These are phyloP conservation scores for Chloropicon primus DNA, from an alignment of 139 green algal genomes.

Conservation along the genomic window DNA sequence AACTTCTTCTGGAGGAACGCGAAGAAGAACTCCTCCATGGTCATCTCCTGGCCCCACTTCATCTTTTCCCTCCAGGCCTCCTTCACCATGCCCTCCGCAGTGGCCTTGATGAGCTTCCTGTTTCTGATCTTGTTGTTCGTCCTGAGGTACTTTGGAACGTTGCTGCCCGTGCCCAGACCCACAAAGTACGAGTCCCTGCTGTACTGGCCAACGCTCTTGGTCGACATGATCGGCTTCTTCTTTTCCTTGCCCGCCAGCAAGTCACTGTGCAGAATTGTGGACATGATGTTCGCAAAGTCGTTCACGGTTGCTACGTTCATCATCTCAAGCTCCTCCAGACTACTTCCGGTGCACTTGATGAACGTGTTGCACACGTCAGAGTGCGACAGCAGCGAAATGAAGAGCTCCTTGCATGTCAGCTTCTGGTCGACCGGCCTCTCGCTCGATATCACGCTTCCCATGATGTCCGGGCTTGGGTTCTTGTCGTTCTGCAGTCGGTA, in stretches of 20 bases:
- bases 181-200: slow-evolving; percentile 2
- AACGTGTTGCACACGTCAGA: not conserved
- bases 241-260: not conserved
- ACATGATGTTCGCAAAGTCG: not conserved
- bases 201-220: not conserved
- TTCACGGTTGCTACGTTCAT: not conserved
- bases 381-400: not conserved
- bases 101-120: not conserved
- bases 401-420: not conserved
- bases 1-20: not conserved
- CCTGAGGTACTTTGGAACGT: slow-evolving; percentile 8
- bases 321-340: not conserved
- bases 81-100: not conserved
- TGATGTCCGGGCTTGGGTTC: not conserved
- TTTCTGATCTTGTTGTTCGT: slow-evolving; percentile 11
- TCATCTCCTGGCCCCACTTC: not conserved
- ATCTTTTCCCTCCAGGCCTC: not conserved
- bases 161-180: not conserved
- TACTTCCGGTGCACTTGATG: not conserved
- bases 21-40: not conserved
- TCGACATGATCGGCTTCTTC: not conserved
- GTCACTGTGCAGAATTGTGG: not conserved
- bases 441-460: not conserved
- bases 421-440: not conserved
- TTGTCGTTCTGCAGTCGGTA: not conserved